phyloP scores from a whole-genome alignment of 768 basidiomycete species.

The Russula sp. region DNA sequence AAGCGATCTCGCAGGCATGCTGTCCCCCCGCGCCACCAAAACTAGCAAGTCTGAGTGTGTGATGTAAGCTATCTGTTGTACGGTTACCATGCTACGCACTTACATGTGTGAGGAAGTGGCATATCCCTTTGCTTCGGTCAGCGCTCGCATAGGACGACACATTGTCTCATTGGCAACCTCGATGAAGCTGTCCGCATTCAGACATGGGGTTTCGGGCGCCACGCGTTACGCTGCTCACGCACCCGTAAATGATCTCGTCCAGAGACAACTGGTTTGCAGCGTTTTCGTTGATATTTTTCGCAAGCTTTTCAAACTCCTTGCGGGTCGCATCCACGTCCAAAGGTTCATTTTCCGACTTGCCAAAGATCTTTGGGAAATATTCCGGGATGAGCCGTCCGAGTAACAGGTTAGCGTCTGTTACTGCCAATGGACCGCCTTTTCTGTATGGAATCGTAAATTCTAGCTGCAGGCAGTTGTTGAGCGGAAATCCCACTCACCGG shows the following conservation, averaged over 20 bases:
- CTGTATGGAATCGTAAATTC: conserved; percentile 33
- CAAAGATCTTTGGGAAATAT: conserved; percentile 94
- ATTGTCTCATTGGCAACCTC: conserved; percentile 97
- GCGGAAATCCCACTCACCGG: conserved; percentile 42
- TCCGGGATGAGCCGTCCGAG: conserved; percentile 85
- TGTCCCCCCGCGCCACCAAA: conserved; percentile 91
- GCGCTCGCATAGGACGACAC: conserved; percentile 85
- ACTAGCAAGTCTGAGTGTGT: conserved; percentile 55
- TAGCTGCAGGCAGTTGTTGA: neutral
- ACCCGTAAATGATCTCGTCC: conserved; percentile 91
- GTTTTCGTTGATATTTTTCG: conserved; percentile 58
- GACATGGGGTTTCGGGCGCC: neutral
- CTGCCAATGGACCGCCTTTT: conserved; percentile 86
- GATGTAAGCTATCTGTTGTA: conserved; percentile 13
- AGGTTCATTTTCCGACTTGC: conserved; percentile 79
- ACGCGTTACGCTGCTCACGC: conserved; percentile 43
- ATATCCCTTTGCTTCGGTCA: conserved; percentile 87
- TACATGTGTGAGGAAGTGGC: conserved; percentile 72
- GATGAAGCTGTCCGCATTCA: conserved; percentile 59
- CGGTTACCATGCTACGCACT: neutral
- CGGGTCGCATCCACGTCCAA: conserved; percentile 70
- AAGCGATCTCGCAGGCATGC: conserved; percentile 90
- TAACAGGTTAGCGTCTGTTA: conserved; percentile 89
- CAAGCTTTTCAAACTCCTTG: conserved; percentile 60
- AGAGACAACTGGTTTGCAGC: conserved; percentile 49